phyloP scores from a whole-genome alignment of 1,139 yeast genomes.

The Debaryomycetaceae sp. region DNA sequence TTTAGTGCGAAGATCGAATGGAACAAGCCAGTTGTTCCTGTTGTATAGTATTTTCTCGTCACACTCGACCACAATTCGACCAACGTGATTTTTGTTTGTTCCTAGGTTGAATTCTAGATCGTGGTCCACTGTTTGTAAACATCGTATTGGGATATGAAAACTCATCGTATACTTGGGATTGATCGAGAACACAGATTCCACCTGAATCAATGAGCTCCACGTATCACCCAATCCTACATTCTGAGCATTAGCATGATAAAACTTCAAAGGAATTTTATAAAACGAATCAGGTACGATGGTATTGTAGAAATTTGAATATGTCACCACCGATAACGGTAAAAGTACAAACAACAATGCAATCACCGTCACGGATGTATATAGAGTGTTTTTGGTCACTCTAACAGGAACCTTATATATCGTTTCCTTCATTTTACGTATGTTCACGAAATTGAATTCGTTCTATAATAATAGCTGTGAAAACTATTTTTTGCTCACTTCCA shows the following conservation, averaged over 20 bases:
- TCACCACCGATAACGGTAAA: slow-evolving; percentile 22
- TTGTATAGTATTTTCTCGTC: slow-evolving; percentile 27
- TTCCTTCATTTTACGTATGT: too few relatives aligned
- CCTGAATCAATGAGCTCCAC: neutral
- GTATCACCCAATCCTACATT: neutral
- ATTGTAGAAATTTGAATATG: slow-evolving; percentile 24
- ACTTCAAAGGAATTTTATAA: slow-evolving; percentile 12
- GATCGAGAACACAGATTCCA: neutral
- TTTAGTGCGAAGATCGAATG: slow-evolving; percentile 36
- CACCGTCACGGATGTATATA: slow-evolving; percentile 15
- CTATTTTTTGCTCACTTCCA: too few relatives aligned
- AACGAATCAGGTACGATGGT: slow-evolving; percentile 19
- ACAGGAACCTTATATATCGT: slow-evolving; percentile 4
- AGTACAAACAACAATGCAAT: slow-evolving; percentile 16
- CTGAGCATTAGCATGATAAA: neutral
- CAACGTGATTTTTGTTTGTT: slow-evolving; percentile 2
- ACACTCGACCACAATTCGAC: slow-evolving; percentile 15
- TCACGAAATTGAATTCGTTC: too few relatives aligned
- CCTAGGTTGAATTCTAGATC: neutral
- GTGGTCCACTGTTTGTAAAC: neutral
- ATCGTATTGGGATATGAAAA: neutral
- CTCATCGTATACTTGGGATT: neutral
- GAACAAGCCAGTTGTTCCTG: slow-evolving; percentile 29
- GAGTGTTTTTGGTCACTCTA: slow-evolving; percentile 11
- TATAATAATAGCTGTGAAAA: too few relatives aligned